phyloP scores from a whole-genome alignment of 768 basidiomycete species.

The Clitopilus hobsonii region DNA sequence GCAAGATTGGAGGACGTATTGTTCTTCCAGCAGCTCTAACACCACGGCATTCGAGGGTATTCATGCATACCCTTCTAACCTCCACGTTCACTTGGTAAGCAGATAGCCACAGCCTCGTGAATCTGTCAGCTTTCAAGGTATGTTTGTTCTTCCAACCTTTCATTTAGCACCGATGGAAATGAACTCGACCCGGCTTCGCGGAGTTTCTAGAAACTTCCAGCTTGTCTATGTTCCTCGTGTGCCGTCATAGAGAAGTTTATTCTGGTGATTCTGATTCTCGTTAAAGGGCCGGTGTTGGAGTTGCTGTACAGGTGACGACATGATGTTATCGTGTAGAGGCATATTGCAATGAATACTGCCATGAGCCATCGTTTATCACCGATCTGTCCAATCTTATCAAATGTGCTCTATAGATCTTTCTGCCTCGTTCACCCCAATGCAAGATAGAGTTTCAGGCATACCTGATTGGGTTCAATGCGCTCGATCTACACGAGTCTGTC shows the following conservation, averaged over 20 bases:
- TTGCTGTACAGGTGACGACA: too few relatives aligned
- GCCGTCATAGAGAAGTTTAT: too few relatives aligned
- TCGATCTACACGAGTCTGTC: background rate
- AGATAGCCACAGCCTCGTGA: background rate
- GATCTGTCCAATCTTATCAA: background rate
- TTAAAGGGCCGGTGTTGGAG: too few relatives aligned
- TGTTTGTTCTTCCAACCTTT: background rate
- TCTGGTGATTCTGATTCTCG: too few relatives aligned
- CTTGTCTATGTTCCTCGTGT: background rate
- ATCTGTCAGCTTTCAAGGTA: background rate
- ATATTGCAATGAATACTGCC: background rate
- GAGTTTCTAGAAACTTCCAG: background rate
- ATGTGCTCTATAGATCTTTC: background rate
- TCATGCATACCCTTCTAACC: background rate
- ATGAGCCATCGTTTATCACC: background rate
- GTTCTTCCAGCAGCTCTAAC: background rate
- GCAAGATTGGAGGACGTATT: too few relatives aligned
- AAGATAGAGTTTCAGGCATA: background rate
- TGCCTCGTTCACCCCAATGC: background rate
- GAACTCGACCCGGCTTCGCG: background rate
- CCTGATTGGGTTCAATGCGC: background rate
- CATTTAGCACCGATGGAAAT: background rate
- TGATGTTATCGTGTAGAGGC: background rate
- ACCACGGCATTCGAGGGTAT: background rate
- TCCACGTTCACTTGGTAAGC: background rate